A percentile compares a stretch with the other conserved stretches of the same genome.
These are phyloP conservation scores for Nakaseomyces kungkrabaensis DNA, from an alignment of 1,139 yeast genomes.

Conservation along the genomic window DNA sequence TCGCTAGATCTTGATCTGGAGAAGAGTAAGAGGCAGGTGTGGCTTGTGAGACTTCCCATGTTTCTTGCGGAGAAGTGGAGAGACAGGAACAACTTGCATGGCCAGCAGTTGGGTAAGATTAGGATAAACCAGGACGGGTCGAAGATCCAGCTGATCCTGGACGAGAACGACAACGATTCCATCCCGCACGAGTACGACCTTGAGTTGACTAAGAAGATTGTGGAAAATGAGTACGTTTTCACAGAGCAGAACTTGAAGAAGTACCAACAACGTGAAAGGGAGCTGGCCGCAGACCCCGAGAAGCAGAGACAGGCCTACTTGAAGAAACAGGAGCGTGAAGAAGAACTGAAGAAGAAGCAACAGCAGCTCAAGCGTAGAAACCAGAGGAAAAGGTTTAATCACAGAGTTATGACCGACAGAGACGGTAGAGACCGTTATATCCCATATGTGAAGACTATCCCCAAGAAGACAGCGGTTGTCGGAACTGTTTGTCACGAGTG, in stretches of 20 bases:
- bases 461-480: slow-evolving; percentile 72
- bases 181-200: slow-evolving; percentile 83
- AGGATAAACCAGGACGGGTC: slow-evolving; percentile 48
- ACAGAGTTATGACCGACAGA: slow-evolving; percentile 33
- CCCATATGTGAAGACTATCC: slow-evolving; percentile 72
- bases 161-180: slow-evolving; percentile 38
- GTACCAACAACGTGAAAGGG: slow-evolving; percentile 47
- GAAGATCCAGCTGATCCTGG: slow-evolving; percentile 49
- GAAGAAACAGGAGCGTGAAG: slow-evolving; percentile 32
- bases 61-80: slow-evolving; percentile 80
- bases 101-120: slow-evolving; percentile 74
- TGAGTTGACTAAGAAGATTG: slow-evolving; percentile 64
- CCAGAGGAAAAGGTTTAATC: slow-evolving; percentile 27
- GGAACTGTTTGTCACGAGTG: slow-evolving; percentile 94
- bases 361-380: slow-evolving; percentile 28
- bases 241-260: slow-evolving; percentile 75
- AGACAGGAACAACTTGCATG: slow-evolving; percentile 48
- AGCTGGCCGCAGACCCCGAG: slow-evolving; percentile 31
- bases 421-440: slow-evolving; percentile 42
- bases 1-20: slow-evolving; percentile 52
- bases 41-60: slow-evolving; percentile 88
- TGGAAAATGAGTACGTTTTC: slow-evolving; percentile 79
- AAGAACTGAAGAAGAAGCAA: slow-evolving; percentile 31
- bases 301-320: slow-evolving; percentile 35
- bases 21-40: slow-evolving; percentile 56